Base-by-base conservation (phyloP, 208 protist genomes). In the Eutreptiella sp. region DNA sequence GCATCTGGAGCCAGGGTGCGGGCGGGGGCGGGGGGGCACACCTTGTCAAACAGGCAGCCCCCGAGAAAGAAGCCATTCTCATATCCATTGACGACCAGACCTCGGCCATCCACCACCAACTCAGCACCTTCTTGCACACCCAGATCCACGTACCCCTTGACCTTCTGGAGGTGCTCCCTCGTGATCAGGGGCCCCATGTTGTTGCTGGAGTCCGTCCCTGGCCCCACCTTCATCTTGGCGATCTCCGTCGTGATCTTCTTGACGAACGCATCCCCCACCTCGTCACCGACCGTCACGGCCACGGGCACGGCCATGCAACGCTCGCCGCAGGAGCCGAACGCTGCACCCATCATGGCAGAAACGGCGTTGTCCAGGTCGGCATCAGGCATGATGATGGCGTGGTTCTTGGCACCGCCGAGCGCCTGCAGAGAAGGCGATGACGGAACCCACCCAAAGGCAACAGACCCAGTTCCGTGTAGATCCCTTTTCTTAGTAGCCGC, bases 151-250 rank as follows among this genome's bases (percentile, higher is more conserved):
- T 68, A 66, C n/a, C 19, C n/a, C 50, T 58, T 42, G 32, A 69
- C 66, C 47, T 66, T 69, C 55, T 72, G 11, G 14, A 35, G 21
- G 27, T 58, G 52, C 28, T 53, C 23, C 66, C 29, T 5, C 11
- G 46, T 50, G 46, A 66, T 35, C 4, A 69, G 52, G n/a, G 63
- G 23, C 4, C 63, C 63, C 64, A 69, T 70, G 32, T 16, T 21
- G 9, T 19, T 53, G 26, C 7, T 59, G 9, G 62, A 9, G 27
- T 14, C 46, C 16, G 9, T 21, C n/a, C 45, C 45, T 16, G n/a
- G 27, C 16, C n/a, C 45, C 16, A 50, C 16, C 16, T 31, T 41
- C 35, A 45, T 16, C 45, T 50, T 50, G 16, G 35, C 16, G 16
- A 41, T 16, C n/a, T 50, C 45, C 16, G 35, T 45, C n/a, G n/a